phyloP scores from a whole-genome alignment of 495 filamentous ascomycete species.

The Tuber calosporum region DNA sequence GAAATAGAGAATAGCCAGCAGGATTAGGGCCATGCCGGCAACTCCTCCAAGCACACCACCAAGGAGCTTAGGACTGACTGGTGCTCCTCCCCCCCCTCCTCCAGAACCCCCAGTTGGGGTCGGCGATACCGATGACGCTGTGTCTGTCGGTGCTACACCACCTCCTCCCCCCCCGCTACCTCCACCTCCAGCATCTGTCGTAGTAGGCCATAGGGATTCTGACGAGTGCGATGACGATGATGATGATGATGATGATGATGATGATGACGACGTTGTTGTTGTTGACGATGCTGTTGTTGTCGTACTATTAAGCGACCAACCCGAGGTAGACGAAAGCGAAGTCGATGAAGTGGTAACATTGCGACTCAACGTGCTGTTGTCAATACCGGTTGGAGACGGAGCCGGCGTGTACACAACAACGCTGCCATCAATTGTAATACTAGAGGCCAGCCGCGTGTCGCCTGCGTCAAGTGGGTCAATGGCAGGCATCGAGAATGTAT shows the following conservation, averaged over 20 bases:
- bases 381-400: conserved; percentile 12
- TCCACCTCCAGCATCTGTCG: conserved; percentile 26
- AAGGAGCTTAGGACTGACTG: conserved; percentile 31
- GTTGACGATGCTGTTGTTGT: conserved; percentile 15
- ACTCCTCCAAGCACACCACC: conserved; percentile 41
- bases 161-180: conserved; percentile 15
- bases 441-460: conserved; percentile 18
- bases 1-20: conserved; percentile 34
- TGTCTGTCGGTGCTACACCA: conserved; percentile 16
- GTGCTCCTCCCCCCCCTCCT: conserved; percentile 17
- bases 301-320: conserved; percentile 17
- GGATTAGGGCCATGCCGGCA: conserved; percentile 38
- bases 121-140: conserved; percentile 11
- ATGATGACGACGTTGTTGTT: neutral
- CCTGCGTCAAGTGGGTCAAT: conserved; percentile 21
- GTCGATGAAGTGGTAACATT: conserved; percentile 17
- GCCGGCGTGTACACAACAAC: conserved; percentile 24
- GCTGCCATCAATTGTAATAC: conserved; percentile 26
- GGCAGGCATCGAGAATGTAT: conserved; percentile 11
- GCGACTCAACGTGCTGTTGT: conserved; percentile 15
- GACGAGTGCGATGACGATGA: conserved; percentile 9
- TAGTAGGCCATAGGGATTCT: conserved; percentile 9
- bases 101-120: conserved; percentile 9
- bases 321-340: conserved; percentile 13
- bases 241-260: conserved; percentile 4